Percentiles rank a stretch among this genome's conserved stretches.
These are phyloP conservation scores for Fusarium protoensiforme DNA, from an alignment of 2,329 filamentous ascomycete species.

Conservation along the genomic window DNA sequence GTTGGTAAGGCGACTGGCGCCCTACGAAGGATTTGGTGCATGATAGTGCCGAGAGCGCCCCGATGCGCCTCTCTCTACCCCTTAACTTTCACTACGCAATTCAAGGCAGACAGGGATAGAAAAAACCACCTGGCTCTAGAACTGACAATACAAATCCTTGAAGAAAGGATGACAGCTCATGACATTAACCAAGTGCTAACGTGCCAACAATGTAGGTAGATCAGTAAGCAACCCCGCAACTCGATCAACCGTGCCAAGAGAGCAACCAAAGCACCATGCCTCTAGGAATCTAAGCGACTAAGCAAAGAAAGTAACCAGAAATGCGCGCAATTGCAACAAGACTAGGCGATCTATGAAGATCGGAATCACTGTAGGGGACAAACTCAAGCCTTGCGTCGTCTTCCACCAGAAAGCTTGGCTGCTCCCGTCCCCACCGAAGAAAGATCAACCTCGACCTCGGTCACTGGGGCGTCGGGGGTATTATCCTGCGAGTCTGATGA, in stretches of 20 bases:
- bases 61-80: background rate
- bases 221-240: background rate
- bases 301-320: background rate
- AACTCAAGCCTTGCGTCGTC: slow-evolving; percentile 46
- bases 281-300: background rate
- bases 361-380: background rate
- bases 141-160: background rate
- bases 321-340: background rate
- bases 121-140: background rate
- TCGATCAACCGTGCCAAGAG: background rate
- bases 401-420: slow-evolving; percentile 28
- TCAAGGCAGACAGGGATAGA: background rate
- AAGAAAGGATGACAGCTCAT: background rate
- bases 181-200: background rate
- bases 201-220: background rate
- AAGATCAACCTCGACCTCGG: slow-evolving; percentile 45
- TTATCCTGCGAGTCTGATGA: slow-evolving; percentile 46
- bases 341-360: background rate
- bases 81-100: background rate
- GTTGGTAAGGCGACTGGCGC: background rate
- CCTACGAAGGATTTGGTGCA: background rate
- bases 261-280: background rate
- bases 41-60: background rate
- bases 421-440: slow-evolving; percentile 45
- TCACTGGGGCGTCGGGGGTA: slow-evolving; percentile 39